These are phyloP conservation scores for Parathielavia hyrcaniae DNA, from an alignment of 495 filamentous ascomycete species.

Conservation along the genomic window DNA sequence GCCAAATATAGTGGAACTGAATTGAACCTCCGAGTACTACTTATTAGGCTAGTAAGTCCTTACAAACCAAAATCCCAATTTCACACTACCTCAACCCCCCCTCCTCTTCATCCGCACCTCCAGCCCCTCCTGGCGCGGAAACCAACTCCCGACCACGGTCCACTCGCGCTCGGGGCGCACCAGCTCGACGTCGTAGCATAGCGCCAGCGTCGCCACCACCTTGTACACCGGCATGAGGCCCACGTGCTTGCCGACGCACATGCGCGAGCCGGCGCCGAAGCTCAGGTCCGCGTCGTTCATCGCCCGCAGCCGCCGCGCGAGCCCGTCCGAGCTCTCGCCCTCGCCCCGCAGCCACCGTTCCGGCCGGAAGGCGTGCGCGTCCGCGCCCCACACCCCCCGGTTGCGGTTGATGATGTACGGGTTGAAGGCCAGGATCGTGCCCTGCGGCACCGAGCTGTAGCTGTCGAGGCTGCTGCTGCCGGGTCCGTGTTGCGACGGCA, in stretches of 20 bases:
- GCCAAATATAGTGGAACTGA: too few species aligned
- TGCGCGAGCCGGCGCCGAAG: constrained; percentile 56
- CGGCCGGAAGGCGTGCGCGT: constrained; percentile 46
- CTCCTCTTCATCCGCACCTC: too few species aligned
- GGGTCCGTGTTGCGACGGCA: constrained; percentile 47
- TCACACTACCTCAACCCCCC: too few species aligned
- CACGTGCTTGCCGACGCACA: constrained; percentile 60
- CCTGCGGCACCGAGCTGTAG: constrained; percentile 48
- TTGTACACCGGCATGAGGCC: constrained; percentile 59
- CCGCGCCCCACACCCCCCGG: constrained; percentile 41
- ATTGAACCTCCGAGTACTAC: too few species aligned
- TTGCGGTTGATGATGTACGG: constrained; percentile 34
- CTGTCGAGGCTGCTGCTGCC: too few species aligned
- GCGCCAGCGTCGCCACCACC: constrained; percentile 54
- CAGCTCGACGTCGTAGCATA: constrained; percentile 40
- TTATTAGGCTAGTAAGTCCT: too few species aligned
- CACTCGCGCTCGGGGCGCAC: constrained; percentile 19
- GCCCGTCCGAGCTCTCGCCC: constrained; percentile 26
- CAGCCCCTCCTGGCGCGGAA: constrained; percentile 17
- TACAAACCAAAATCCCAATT: too few species aligned
- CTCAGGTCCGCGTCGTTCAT: constrained; percentile 29
- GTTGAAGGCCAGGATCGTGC: constrained; percentile 31
- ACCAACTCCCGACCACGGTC: constrained; percentile 16
- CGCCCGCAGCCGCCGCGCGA: constrained; percentile 16
- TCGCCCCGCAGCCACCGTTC: constrained; percentile 41